Evolutionary conservation across 257 asterid genomes (phyloP), one percentile per base, ranked within the genome.

Genomic region (Anisodus acutangulus): DNA sequence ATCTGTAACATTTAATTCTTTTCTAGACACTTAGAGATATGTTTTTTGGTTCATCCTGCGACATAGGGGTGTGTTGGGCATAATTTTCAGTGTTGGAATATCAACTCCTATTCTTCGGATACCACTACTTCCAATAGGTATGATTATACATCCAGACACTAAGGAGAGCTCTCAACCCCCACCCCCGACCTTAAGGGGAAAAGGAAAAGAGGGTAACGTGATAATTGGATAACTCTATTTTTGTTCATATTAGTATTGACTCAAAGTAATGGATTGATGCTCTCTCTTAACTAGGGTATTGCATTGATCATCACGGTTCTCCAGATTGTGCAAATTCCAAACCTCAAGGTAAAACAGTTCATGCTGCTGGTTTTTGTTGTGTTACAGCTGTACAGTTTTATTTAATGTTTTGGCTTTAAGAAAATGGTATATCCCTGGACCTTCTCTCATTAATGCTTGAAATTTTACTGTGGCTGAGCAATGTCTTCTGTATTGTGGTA

Each of bases 241-340:
- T 67, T 82, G 19, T 35, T 59, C 67, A 53, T 26, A 26, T 53
- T 53, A 53, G 82, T 53, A 76, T 51, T 13, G 22, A 7, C 49
- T 54, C 47, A 53, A 8, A 22, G 35, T 78, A 53, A 78, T 31
- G 64, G 64, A 78, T 85, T 67, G 78, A 71, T 53, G 31, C 51
- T 51, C 13, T 19, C 8, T 87, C 81, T 31, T 85, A 58, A 79
- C 81, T 92, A 97, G 99, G 99, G 99, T 83, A 95, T 97, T 80
- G 94, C 98, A 5, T 90, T 97, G 97, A 97, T 97, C 79, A 86
- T 93, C 88, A 95, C 98, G 6, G 98, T 95, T 89, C 97, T 95
- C 88, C 99, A 97, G 90, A 90, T 97, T 51, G 85, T 97, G 57
- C 93, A 94, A 83, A 91, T 94, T 84, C 99, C 99, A 69, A 97